These are phyloP conservation scores for Plantago elongata DNA, from an alignment of 257 asterid species.

Conservation along the genomic window DNA sequence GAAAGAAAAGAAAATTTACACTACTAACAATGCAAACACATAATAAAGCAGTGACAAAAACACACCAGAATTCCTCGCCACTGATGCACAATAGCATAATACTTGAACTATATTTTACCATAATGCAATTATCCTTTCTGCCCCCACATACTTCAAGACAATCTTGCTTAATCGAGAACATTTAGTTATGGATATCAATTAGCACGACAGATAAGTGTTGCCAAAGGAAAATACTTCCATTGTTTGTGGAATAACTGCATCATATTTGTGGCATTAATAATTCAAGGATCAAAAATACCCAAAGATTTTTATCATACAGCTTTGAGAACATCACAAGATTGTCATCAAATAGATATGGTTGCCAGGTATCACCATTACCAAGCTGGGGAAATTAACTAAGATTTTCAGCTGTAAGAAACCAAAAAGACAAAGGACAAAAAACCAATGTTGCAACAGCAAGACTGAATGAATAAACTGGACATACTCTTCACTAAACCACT, in stretches of 20 bases:
- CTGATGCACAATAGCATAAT: too few species aligned
- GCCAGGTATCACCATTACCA: not conserved
- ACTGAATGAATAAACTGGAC: not conserved
- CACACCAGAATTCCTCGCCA: too few species aligned
- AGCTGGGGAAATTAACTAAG: not conserved
- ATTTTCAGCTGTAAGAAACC: not conserved
- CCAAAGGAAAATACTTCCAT: too few species aligned
- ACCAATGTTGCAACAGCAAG: constrained; percentile 2
- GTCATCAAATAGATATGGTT: not conserved
- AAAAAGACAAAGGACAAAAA: not conserved
- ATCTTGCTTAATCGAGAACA: too few species aligned
- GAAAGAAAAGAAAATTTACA: too few species aligned
- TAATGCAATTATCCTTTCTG: too few species aligned
- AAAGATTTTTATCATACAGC: not conserved
- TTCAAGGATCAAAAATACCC: not conserved
- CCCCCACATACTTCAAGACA: too few species aligned
- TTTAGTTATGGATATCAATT: too few species aligned
- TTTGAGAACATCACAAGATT: not conserved
- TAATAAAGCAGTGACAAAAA: too few species aligned
- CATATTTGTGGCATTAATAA: not conserved
- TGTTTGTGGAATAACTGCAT: not conserved
- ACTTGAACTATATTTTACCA: too few species aligned
- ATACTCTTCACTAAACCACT: not conserved
- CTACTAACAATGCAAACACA: too few species aligned
- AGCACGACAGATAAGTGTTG: too few species aligned